Base-by-base conservation (phyloP, 768 basidiomycete genomes). In the Trametopsis cervina region DNA sequence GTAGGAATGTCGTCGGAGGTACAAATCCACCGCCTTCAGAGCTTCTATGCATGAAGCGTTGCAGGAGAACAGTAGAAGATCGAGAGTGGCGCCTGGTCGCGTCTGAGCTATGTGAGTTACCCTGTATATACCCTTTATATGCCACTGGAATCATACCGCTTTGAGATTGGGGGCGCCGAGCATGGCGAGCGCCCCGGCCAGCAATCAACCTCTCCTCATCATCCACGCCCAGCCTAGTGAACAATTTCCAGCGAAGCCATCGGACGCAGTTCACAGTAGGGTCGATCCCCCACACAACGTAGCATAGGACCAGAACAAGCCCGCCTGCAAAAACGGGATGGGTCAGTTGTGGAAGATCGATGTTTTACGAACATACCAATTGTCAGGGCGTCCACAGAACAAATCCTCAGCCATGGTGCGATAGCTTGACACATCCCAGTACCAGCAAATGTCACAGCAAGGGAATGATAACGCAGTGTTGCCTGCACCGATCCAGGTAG, bases 401-500 rank as follows among this genome's bases (percentile, higher is more conserved):
- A 46, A 18, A 44, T 24, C 22, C 33, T 44, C 27, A 44, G 27
- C 43, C 43, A 44, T n/a, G 43, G 15, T 18, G 43, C 10, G 15
- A 44, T 27, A 33, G 43, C 24, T 27, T 33, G 25, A 27, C 43
- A 44, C 15, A 24, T 25, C 27, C 18, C 27, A 11, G 41, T 42
- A 18, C 23, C 22, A 4, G 6, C 41, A 7, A 25, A 42, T 12
- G 41, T 21, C 7, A 25, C 22, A 42, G 13, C 18, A 5, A 17
- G 22, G 11, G 13, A 21, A 23, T 21, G 11, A 24, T n/a, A n/a
- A n/a, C n/a, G n/a, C n/a, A n/a, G n/a, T n/a, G n/a, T n/a, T n/a
- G n/a, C n/a, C n/a, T n/a, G n/a, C n/a, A n/a, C n/a, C n/a, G n/a
- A n/a, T n/a, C n/a, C n/a, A n/a, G n/a, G n/a, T n/a, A n/a, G n/a